Conservation (phyloP, 768 basidiomycete species). For the Suillus alpinus region DNA sequence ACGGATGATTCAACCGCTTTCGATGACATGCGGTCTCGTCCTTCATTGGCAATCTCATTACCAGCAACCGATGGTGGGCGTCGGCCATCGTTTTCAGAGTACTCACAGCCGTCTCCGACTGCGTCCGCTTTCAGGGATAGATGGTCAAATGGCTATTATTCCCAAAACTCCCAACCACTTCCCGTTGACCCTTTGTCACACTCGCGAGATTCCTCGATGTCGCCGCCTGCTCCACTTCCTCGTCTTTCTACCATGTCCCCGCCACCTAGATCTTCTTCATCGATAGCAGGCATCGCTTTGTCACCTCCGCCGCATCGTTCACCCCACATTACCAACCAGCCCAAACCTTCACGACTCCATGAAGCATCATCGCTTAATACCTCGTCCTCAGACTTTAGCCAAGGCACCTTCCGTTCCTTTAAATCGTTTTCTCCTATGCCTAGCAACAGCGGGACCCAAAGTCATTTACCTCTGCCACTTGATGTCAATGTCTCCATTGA, state of each 20-base stretch:
- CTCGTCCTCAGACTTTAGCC: slow-evolving; percentile 23
- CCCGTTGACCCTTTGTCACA: slow-evolving; percentile 9
- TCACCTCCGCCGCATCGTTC: slow-evolving; percentile 47
- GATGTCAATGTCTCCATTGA: slow-evolving; percentile 47
- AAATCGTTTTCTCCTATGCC: slow-evolving; percentile 24
- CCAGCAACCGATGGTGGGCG: slow-evolving; percentile 32
- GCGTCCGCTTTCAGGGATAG: slow-evolving; percentile 78
- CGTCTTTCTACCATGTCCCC: slow-evolving; percentile 44
- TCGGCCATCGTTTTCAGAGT: slow-evolving; percentile 62
- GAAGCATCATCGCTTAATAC: slow-evolving; percentile 17
- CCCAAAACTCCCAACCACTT: slow-evolving; percentile 21
- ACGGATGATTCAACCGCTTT: slow-evolving; percentile 27
- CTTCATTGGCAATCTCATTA: slow-evolving; percentile 52
- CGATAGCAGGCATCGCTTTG: slow-evolving; percentile 52
- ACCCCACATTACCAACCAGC: slow-evolving; percentile 18
- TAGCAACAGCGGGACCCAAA: slow-evolving; percentile 8
- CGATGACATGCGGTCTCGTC: slow-evolving; percentile 31
- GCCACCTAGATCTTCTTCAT: slow-evolving; percentile 61
- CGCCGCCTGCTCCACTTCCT: slow-evolving; percentile 14
- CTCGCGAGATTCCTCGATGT: slow-evolving; percentile 21
- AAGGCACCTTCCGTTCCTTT: slow-evolving; percentile 30
- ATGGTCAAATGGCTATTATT: slow-evolving; percentile 33
- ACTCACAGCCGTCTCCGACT: slow-evolving; percentile 71
- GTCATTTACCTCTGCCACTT: slow-evolving; percentile 22
- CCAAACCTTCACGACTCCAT: slow-evolving; percentile 14